Evolutionary conservation across 2,329 filamentous ascomycete genomes (phyloP).

Genomic region (Fusarium stilboides): DNA sequence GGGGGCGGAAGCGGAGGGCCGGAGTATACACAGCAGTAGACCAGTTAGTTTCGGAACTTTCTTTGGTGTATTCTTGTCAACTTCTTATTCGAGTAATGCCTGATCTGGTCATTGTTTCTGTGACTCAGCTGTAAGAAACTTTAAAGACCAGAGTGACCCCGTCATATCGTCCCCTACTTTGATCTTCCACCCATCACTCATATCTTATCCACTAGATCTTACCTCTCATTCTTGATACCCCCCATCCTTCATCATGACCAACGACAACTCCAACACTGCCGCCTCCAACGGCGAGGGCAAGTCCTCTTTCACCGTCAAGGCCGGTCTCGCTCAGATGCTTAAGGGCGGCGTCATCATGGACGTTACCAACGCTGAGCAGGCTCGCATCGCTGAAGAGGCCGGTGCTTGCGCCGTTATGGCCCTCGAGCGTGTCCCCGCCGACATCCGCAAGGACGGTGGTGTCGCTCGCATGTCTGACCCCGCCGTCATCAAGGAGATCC

Average conservation of each 20-base stretch:
- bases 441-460: slow-evolving; percentile 92
- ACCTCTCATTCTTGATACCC: not conserved
- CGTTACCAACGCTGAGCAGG: slow-evolving; percentile 93
- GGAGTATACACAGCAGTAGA: slow-evolving; percentile 12
- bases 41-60: not conserved
- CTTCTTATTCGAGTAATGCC: slow-evolving; percentile 36
- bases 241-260: slow-evolving; percentile 50
- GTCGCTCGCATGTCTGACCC: slow-evolving; percentile 98
- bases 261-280: slow-evolving; percentile 51
- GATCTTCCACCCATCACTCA: slow-evolving; percentile 2
- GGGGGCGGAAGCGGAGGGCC: slow-evolving; percentile 29
- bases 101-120: slow-evolving; percentile 15
- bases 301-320: slow-evolving; percentile 88
- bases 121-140: slow-evolving; percentile 29
- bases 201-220: not conserved
- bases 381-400: slow-evolving; percentile 96
- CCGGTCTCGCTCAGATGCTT: slow-evolving; percentile 95
- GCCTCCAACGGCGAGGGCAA: slow-evolving; percentile 56
- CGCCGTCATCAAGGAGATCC: slow-evolving; percentile 94
- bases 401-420: slow-evolving; percentile 98
- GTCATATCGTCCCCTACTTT: not conserved
- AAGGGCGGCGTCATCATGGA: slow-evolving; percentile 99
- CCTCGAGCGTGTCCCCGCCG: slow-evolving; percentile 95
- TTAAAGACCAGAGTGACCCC: slow-evolving; percentile 20
- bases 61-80: slow-evolving; percentile 7